A percentile compares a stretch with the other conserved stretches of the same genome.
Evolutionary conservation across 257 asterid genomes (phyloP).

Genomic region (Solanum chaucha): DNA sequence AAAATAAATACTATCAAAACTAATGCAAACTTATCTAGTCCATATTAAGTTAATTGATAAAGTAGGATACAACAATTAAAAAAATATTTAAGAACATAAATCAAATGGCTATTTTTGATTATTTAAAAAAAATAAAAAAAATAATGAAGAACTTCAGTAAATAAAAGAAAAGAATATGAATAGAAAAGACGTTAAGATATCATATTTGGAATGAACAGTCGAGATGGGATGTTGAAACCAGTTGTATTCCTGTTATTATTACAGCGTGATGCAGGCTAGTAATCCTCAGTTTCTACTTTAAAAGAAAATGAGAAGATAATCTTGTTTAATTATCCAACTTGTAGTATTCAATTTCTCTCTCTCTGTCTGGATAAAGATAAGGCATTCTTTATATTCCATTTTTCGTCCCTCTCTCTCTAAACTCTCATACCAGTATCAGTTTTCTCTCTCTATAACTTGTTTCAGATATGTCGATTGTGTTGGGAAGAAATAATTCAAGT

Average conservation of each 20-base stretch:
- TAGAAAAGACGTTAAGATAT: not conserved
- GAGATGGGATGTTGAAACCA: not conserved
- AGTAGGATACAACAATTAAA: no score
- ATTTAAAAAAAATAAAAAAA: no score
- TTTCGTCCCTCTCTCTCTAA: not conserved
- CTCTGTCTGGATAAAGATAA: conserved; percentile 50
- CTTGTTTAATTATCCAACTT: conserved; percentile 41
- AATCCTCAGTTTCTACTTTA: not conserved
- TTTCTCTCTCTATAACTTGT: not conserved
- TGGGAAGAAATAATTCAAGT: conserved; percentile 29
- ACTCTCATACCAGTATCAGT: not conserved
- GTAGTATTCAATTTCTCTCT: conserved; percentile 7
- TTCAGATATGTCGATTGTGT: conserved; percentile 26
- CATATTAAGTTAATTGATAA: no score
- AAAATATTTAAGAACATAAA: no score
- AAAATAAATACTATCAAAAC: not conserved
- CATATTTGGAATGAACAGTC: not conserved
- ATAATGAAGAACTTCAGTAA: no score
- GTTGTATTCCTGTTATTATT: not conserved
- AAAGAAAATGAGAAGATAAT: conserved; percentile 20
- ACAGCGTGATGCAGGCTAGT: not conserved
- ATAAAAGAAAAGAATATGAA: no score
- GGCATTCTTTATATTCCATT: conserved; percentile 18
- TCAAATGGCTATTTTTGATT: no score
- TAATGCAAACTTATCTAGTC: not conserved